Conservation (phyloP, 768 basidiomycete species). For the Trametes gibbosa region DNA sequence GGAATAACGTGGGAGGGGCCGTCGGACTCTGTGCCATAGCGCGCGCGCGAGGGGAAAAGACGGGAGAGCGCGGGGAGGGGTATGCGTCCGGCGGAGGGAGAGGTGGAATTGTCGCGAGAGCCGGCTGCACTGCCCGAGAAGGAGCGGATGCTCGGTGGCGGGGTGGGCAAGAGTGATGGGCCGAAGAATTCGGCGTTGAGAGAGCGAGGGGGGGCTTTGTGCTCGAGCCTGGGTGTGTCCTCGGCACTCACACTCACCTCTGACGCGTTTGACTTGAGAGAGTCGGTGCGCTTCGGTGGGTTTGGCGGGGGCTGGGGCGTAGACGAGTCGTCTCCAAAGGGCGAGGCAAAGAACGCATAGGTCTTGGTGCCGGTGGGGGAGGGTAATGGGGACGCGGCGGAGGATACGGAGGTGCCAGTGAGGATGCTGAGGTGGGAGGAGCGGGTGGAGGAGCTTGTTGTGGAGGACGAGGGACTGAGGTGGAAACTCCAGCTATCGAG, state of each 20-base stretch:
- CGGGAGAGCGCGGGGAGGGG: constrained; percentile 30
- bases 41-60: constrained; percentile 39
- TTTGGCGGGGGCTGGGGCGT: constrained; percentile 41
- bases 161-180: constrained; percentile 21
- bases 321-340: constrained; percentile 48
- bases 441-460: constrained; percentile 22
- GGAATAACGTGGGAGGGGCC: constrained; percentile 1
- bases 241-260: constrained; percentile 18
- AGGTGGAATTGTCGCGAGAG: constrained; percentile 25
- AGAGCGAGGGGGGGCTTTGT: constrained; percentile 22
- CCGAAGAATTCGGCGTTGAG: constrained; percentile 29
- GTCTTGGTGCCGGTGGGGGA: constrained; percentile 33
- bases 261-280: constrained; percentile 16
- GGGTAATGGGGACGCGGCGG: constrained; percentile 21
- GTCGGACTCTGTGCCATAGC: constrained; percentile 32
- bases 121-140: constrained; percentile 19
- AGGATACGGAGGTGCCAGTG: constrained; percentile 17
- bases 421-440: constrained; percentile 28
- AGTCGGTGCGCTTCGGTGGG: constrained; percentile 7
- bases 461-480: constrained; percentile 22
- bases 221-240: constrained; percentile 21
- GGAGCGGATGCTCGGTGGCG: constrained; percentile 25
- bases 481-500: constrained; percentile 25
- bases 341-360: constrained; percentile 32
- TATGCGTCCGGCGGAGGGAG: constrained; percentile 24